A percentile compares a stretch with the other conserved stretches of the same genome.
Conservation (phyloP, 345 rosid genomes). For the Schrenkiella parvula region DNA sequence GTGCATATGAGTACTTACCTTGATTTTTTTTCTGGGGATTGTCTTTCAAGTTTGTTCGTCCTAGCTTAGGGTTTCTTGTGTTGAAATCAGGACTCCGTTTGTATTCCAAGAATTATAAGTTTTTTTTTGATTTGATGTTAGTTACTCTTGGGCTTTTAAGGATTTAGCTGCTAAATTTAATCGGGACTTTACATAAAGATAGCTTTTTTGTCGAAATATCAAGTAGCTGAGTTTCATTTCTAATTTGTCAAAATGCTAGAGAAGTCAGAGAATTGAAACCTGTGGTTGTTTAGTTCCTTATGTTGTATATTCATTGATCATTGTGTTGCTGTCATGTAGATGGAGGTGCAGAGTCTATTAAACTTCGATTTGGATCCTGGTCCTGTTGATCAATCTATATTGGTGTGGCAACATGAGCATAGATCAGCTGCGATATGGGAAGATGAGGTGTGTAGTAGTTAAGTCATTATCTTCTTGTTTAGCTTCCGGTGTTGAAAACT, state of each 20-base stretch:
- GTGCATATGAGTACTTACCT: background rate
- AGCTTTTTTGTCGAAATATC: background rate
- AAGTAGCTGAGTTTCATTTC: slow-evolving; percentile 6
- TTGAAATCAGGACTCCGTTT: background rate
- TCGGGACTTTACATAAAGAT: background rate
- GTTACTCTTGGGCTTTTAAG: background rate
- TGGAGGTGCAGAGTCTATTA: slow-evolving; percentile 29
- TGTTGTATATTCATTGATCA: background rate
- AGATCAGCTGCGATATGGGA: slow-evolving; percentile 42
- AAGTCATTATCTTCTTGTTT: slow-evolving; percentile 3
- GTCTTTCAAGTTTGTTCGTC: background rate
- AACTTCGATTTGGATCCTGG: slow-evolving; percentile 39
- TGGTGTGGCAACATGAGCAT: slow-evolving; percentile 39
- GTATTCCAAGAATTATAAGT: background rate
- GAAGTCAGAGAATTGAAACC: background rate
- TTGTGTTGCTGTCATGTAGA: slow-evolving; percentile 8
- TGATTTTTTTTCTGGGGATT: background rate
- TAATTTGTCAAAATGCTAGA: background rate
- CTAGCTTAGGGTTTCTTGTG: slow-evolving; percentile 19
- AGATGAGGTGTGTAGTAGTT: slow-evolving; percentile 25
- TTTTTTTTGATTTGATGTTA: background rate
- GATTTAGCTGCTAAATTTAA: background rate
- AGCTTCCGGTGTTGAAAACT: no score
- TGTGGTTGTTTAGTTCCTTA: background rate
- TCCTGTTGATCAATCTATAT: slow-evolving; percentile 39